A percentile compares a stretch with the other conserved stretches of the same genome.
These are phyloP conservation scores for Prunus yedoensis DNA, from an alignment of 331 rosid species.

Conservation along the genomic window DNA sequence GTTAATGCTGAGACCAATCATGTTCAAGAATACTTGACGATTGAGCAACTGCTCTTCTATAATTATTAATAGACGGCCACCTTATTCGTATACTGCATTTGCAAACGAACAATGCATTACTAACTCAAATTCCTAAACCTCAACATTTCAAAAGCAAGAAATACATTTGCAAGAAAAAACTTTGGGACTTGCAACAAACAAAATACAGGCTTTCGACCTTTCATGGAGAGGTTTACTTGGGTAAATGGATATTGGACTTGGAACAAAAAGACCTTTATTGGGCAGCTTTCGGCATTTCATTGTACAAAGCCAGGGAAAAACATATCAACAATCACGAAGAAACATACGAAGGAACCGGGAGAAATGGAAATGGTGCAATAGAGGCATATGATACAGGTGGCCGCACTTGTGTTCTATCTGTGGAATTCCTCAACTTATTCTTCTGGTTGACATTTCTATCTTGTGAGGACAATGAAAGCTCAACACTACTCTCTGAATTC, in stretches of 20 bases:
- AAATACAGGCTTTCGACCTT: not conserved
- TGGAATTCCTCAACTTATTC: constrained; percentile 25
- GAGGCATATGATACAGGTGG: constrained; percentile 89
- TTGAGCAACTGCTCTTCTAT: not conserved
- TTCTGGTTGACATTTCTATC: constrained; percentile 25
- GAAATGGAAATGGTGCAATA: constrained; percentile 81
- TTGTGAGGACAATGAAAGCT: constrained; percentile 25
- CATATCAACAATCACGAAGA: constrained; percentile 25
- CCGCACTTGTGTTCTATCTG: constrained; percentile 26
- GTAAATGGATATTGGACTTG: not conserved
- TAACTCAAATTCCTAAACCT: not conserved
- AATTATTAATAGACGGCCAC: not conserved
- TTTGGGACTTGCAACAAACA: not conserved
- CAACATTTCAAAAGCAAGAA: not conserved
- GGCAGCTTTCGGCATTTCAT: constrained; percentile 5
- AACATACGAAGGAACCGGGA: constrained; percentile 74
- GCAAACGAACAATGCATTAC: not conserved
- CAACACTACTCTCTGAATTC: constrained; percentile 18
- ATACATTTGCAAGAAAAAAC: not conserved
- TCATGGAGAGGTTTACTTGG: not conserved
- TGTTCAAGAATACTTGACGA: too few relatives aligned
- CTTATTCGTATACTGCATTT: not conserved
- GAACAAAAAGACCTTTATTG: constrained; percentile 1
- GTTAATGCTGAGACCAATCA: too few relatives aligned
- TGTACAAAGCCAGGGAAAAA: not conserved